Evolutionary conservation across 1,284 basidiomycete species (phyloP).

Genomic region (Thelephora terrestris): DNA sequence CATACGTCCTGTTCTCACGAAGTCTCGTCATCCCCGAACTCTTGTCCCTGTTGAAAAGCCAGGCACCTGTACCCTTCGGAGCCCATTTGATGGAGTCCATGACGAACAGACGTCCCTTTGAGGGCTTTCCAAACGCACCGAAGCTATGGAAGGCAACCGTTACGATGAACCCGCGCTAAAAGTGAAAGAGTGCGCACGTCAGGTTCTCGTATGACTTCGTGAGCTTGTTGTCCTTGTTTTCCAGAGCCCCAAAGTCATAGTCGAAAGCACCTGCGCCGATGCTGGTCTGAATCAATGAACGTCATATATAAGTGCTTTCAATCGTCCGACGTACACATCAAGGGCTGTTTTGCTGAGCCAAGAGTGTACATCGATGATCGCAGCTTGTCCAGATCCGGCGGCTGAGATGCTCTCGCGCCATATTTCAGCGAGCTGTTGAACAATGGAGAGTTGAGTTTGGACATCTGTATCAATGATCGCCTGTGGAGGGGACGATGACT

Average conservation of each 20-base stretch:
- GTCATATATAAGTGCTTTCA: conserved; percentile 25
- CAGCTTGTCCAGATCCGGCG: conserved; percentile 10
- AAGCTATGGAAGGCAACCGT: too few species aligned
- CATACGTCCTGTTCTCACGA: too few species aligned
- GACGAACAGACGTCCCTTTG: too few species aligned
- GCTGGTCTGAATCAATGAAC: conserved; percentile 16
- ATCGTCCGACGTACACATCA: conserved; percentile 11
- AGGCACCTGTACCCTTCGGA: too few species aligned
- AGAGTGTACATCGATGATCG: conserved; percentile 28
- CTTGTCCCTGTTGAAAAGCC: too few species aligned
- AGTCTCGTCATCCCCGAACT: too few species aligned
- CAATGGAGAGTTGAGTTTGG: conserved; percentile 5
- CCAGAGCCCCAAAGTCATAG: conserved; percentile 23
- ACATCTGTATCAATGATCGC: conserved; percentile 11
- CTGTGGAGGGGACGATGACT: conserved; percentile 20
- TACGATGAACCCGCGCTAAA: neutral
- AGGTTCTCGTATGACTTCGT: conserved; percentile 22
- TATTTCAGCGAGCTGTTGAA: conserved; percentile 30
- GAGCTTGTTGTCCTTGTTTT: conserved; percentile 19
- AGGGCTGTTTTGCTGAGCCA: conserved; percentile 22
- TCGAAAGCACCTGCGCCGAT: conserved; percentile 16
- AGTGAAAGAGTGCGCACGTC: conserved; percentile 15
- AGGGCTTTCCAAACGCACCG: too few species aligned
- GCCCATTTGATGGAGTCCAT: too few species aligned
- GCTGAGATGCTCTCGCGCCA: conserved; percentile 33